A percentile compares a stretch with the other conserved stretches of the same genome.
These are phyloP conservation scores for Blastobotrys illinoisensis DNA, from an alignment of 1,139 yeast species.

Conservation along the genomic window DNA sequence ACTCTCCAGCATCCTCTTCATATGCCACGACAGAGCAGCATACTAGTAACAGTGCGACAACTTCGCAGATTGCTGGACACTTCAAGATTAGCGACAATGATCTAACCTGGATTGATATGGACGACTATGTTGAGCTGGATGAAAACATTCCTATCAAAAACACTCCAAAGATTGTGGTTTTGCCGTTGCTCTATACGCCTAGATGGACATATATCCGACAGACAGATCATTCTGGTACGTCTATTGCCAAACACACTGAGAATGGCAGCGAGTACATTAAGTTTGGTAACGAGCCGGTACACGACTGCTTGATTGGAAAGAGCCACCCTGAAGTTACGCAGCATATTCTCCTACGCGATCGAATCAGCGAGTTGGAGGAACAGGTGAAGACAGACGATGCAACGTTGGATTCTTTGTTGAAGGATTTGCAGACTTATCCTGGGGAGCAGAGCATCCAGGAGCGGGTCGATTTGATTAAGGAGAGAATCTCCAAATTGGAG, in stretches of 20 bases:
- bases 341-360: conserved; percentile 25
- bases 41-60: conserved; percentile 11
- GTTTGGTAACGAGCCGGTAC: conserved; percentile 65
- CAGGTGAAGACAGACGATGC: conserved; percentile 39
- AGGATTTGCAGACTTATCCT: conserved; percentile 24
- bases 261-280: conserved; percentile 39
- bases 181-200: conserved; percentile 70
- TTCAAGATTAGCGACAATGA: conserved; percentile 44
- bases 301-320: conserved; percentile 58
- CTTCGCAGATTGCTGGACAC: conserved; percentile 24
- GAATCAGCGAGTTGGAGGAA: conserved; percentile 39
- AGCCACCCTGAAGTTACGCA: conserved; percentile 33
- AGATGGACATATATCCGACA: conserved; percentile 71
- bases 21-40: conserved; percentile 5
- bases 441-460: conserved; percentile 21
- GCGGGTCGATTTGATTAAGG: conserved; percentile 28
- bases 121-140: conserved; percentile 74
- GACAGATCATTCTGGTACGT: conserved; percentile 37
- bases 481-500: conserved; percentile 36
- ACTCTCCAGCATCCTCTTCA: conserved; percentile 16
- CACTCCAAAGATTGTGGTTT: conserved; percentile 51
- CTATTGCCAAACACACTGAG: conserved; percentile 20
- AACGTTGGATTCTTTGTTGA: conserved; percentile 32
- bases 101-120: conserved; percentile 67
- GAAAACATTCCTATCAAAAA: conserved; percentile 36